Evolutionary conservation across 192 early-diverging fungal genomes (phyloP), one percentile per base, ranked within the genome.

Genomic region (Backusella westeae): DNA sequence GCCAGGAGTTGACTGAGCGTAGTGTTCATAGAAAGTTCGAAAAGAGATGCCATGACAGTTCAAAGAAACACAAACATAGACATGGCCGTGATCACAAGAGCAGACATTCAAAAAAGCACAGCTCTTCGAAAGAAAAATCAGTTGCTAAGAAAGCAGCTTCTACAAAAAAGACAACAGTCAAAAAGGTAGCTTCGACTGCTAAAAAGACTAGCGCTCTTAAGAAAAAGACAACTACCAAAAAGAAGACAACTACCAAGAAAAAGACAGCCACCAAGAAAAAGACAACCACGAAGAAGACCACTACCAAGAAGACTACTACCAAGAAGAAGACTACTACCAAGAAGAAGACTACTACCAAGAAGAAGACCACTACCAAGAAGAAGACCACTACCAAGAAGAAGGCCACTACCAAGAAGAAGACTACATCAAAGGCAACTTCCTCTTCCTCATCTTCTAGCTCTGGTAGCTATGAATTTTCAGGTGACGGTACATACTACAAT

Each of bases 401-500:
- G 6, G 36, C 71, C 6, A 70, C 36, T 9, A 70, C 7, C 8
- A 71, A 71, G 41, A 71, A n/a, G n/a, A n/a, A 29, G 1, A 73
- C 72, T 3, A 63, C 9, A 29, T 36, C 36, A 34, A 73, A 73
- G 36, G 23, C n/a, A n/a, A 35, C 52, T 34, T 42, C 35, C 12
- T 41, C 38, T 29, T 44, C 23, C 12, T 32, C 35, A 6, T 36
- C 15, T 19, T 42, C 39, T 17, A 21, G 56, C 14, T 29, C 41
- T 5, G 14, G 14, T 10, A 59, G 32, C 15, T 35, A 35, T 9
- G n/a, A 39, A 21, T 74, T 65, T 56, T 65, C 76, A 1, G 89
- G 89, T 15, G 84, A 90, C 15, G 89, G 87, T 34, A 90, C 89
- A 0, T 90, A 73, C 34, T 90, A 84, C 53, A 77, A 77, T 23